phyloP scores from a whole-genome alignment of 805 yeast genomes.

The Wickerhamiella shivajii region DNA sequence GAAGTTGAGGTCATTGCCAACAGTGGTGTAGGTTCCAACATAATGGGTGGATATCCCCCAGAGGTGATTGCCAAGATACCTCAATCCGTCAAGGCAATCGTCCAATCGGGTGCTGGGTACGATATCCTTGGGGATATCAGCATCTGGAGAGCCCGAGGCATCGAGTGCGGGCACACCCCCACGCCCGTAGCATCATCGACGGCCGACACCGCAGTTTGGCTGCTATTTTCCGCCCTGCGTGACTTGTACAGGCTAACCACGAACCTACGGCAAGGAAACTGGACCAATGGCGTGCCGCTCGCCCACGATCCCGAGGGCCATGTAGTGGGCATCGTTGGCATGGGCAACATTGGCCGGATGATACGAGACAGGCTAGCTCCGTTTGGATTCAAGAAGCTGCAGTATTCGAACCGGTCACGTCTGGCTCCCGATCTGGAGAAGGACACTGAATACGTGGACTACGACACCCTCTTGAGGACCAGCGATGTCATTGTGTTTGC shows the following conservation, averaged over 20 bases:
- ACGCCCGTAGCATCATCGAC: conserved; percentile 38
- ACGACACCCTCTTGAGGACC: conserved; percentile 45
- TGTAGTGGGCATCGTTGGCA: conserved; percentile 43
- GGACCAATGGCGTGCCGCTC: conserved; percentile 31
- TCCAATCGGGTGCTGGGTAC: conserved; percentile 47
- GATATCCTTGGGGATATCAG: conserved; percentile 35
- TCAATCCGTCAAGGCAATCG: conserved; percentile 28
- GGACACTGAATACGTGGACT: conserved; percentile 31
- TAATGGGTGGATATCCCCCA: conserved; percentile 15
- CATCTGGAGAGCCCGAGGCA: conserved; percentile 28
- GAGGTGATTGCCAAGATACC: conserved; percentile 14
- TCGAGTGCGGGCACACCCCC: conserved; percentile 40
- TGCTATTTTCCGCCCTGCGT: conserved; percentile 38
- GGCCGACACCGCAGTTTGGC: conserved; percentile 39
- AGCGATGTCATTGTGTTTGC: conserved; percentile 63
- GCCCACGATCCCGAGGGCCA: conserved; percentile 35
- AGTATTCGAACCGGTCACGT: conserved; percentile 36
- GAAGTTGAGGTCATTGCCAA: conserved; percentile 14
- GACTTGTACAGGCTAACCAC: conserved; percentile 30
- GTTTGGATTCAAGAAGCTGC: conserved; percentile 34
- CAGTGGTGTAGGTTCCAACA: conserved; percentile 14
- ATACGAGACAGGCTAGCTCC: conserved; percentile 36
- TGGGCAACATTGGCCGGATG: conserved; percentile 49
- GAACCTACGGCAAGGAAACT: conserved; percentile 31
- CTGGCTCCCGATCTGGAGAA: conserved; percentile 33